These are phyloP conservation scores for Oidium heveae DNA, from an alignment of 2,329 filamentous ascomycete species.

Conservation along the genomic window DNA sequence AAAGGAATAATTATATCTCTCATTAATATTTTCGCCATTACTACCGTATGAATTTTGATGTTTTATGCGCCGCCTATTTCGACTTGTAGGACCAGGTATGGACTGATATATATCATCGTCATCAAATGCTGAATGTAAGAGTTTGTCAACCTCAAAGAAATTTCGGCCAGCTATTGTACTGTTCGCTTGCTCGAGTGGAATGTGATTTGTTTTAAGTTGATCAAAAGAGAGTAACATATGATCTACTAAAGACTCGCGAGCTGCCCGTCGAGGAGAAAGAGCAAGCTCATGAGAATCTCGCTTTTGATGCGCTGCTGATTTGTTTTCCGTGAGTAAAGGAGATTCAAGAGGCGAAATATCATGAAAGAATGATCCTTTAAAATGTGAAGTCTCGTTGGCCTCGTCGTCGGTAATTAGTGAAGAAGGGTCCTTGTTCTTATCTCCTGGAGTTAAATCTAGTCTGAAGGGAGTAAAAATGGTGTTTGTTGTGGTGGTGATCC, in stretches of 20 bases:
- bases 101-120: constrained; percentile 11
- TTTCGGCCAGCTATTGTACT: constrained; percentile 9
- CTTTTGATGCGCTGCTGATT: background rate
- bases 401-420: background rate
- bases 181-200: constrained; percentile 22
- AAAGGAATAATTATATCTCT: constrained; percentile 24
- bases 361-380: background rate
- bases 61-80: constrained; percentile 6
- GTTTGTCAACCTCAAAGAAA: constrained; percentile 10
- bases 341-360: background rate
- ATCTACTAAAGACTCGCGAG: constrained; percentile 75
- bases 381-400: background rate
- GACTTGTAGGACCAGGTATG: constrained; percentile 8
- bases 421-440: background rate
- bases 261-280: constrained; percentile 48
- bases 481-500: background rate
- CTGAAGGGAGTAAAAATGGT: background rate
- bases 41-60: constrained; percentile 35
- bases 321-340: background rate
- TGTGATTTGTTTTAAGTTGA: constrained; percentile 27
- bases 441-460: background rate
- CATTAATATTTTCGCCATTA: constrained; percentile 30
- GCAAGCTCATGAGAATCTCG: constrained; percentile 48
- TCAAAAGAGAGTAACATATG: constrained; percentile 91
- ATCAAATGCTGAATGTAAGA: constrained; percentile 10